Conservation (phyloP, 495 filamentous ascomycete genomes). For the Hypoxylon lenormandii region DNA sequence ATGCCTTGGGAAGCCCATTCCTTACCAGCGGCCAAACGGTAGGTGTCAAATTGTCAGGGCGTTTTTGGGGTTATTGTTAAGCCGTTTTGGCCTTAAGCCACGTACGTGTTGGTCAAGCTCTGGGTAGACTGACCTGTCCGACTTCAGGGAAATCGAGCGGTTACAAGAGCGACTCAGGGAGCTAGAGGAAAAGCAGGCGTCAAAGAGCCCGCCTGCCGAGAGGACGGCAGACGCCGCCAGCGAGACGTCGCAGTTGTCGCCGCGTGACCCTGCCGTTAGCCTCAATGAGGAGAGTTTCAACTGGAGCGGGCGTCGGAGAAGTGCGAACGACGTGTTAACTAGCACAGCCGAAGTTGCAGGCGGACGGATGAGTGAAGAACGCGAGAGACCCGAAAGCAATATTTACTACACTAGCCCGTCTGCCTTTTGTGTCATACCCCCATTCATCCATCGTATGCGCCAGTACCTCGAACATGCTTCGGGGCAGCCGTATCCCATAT, state of each 20-base stretch:
- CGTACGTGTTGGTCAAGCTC: neutral
- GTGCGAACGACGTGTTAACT: neutral
- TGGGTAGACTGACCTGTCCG: neutral
- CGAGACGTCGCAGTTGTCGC: too few relatives aligned
- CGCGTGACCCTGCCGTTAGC: too few relatives aligned
- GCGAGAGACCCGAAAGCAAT: neutral
- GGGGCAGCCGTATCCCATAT: too few relatives aligned
- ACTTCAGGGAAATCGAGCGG: neutral
- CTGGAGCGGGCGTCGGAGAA: neutral
- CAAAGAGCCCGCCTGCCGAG: too few relatives aligned
- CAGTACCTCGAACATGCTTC: too few relatives aligned
- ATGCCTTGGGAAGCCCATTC: constrained; percentile 6
- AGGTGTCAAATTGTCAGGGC: neutral
- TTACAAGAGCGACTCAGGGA: neutral
- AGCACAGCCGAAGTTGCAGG: neutral
- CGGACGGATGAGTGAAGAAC: neutral
- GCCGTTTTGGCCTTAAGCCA: neutral
- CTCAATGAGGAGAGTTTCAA: too few relatives aligned
- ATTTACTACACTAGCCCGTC: neutral
- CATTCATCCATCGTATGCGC: neutral
- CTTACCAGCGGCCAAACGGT: neutral
- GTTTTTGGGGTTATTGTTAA: neutral
- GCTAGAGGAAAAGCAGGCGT: too few relatives aligned
- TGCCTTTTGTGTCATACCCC: neutral
- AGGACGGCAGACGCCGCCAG: too few relatives aligned